These are phyloP conservation scores for Henningerozyma blattae DNA, from an alignment of 805 yeast species.

Conservation along the genomic window DNA sequence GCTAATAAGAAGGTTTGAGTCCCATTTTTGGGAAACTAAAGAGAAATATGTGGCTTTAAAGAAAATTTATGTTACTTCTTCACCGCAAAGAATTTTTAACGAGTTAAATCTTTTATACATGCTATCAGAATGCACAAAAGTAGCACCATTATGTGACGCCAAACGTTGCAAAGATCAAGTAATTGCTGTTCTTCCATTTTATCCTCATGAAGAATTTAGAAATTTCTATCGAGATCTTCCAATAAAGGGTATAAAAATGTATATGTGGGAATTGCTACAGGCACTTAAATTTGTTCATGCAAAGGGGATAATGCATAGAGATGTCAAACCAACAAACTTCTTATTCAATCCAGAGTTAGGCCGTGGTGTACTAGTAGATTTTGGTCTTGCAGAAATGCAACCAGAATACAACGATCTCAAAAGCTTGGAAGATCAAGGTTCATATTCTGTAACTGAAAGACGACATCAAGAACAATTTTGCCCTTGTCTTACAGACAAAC, in stretches of 20 bases:
- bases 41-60: conserved; percentile 66
- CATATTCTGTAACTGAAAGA: conserved; percentile 7
- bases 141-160: conserved; percentile 87
- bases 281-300: conserved; percentile 60
- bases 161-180: conserved; percentile 83
- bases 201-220: conserved; percentile 82
- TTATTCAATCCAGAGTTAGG: conserved; percentile 54
- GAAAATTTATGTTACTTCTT: conserved; percentile 87
- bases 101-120: conserved; percentile 70
- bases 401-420: conserved; percentile 7
- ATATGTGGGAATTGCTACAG: conserved; percentile 66
- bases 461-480: conserved; percentile 31
- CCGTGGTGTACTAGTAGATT: conserved; percentile 78
- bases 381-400: conserved; percentile 76
- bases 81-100: conserved; percentile 82
- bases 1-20: conserved; percentile 13
- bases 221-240: conserved; percentile 75
- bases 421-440: conserved; percentile 4
- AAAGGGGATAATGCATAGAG: conserved; percentile 79
- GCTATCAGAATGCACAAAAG: conserved; percentile 54
- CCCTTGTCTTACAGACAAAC: conserved; percentile 38
- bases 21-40: conserved; percentile 26
- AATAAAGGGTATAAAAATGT: conserved; percentile 64
- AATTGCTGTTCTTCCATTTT: conserved; percentile 83
- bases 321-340: conserved; percentile 76